Evolutionary conservation across 345 rosid species (phyloP).

Genomic region (Dipteronia dyeriana): DNA sequence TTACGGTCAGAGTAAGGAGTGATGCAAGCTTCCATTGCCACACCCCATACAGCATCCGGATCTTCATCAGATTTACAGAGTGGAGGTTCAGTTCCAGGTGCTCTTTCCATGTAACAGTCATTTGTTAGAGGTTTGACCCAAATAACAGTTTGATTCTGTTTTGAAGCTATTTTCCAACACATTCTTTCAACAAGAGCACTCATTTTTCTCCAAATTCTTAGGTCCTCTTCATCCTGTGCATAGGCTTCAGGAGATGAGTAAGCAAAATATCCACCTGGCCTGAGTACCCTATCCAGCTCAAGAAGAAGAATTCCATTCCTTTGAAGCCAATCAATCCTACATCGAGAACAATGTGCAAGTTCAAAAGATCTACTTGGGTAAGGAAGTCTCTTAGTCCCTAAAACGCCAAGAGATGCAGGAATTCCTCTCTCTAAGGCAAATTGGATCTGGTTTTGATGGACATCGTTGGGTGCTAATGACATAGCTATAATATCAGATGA

Average conservation of each 20-base stretch:
- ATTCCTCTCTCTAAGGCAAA: slow-evolving; percentile 48
- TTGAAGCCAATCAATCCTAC: slow-evolving; percentile 51
- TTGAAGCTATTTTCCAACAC: slow-evolving; percentile 43
- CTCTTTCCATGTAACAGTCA: slow-evolving; percentile 41
- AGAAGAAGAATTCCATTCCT: slow-evolving; percentile 49
- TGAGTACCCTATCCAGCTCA: slow-evolving; percentile 44
- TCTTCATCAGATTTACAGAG: slow-evolving; percentile 44
- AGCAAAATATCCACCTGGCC: slow-evolving; percentile 49
- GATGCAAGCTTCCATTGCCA: slow-evolving; percentile 45
- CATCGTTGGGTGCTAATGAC: slow-evolving; percentile 49
- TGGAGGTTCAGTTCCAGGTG: slow-evolving; percentile 36
- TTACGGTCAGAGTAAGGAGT: slow-evolving; percentile 38
- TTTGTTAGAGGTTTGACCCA: slow-evolving; percentile 46
- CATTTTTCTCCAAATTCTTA: slow-evolving; percentile 46
- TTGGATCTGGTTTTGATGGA: slow-evolving; percentile 48
- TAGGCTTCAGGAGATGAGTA: slow-evolving; percentile 51
- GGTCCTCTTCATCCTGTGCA: slow-evolving; percentile 48
- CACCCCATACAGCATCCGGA: slow-evolving; percentile 45
- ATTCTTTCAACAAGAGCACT: slow-evolving; percentile 37
- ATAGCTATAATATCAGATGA: slow-evolving; percentile 37
- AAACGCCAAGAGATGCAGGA: slow-evolving; percentile 47
- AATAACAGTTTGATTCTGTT: slow-evolving; percentile 42
- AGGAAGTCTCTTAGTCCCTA: slow-evolving; percentile 47
- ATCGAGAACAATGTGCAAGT: slow-evolving; percentile 47
- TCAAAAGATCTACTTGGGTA: slow-evolving; percentile 51